Base-by-base conservation (phyloP, 768 basidiomycete genomes). In the Lentinus tigrinus region DNA sequence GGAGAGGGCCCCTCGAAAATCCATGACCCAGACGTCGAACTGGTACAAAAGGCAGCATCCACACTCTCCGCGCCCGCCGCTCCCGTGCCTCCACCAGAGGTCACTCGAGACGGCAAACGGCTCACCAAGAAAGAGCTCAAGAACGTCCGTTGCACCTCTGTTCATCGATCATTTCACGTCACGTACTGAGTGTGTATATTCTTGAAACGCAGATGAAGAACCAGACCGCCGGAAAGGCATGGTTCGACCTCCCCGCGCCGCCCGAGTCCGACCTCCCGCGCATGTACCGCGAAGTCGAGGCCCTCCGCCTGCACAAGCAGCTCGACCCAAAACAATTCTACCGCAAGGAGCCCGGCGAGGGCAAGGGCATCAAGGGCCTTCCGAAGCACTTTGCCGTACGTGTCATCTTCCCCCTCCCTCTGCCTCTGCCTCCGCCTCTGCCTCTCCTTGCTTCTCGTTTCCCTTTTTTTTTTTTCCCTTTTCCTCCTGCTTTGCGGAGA, bases 291-390 rank as follows among this genome's bases (percentile, higher is more conserved):
- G 93, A 97, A 75, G 88, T 93, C 11, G 91, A 95, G 69, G 89
- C 95, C 0, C 76, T 95, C 55, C 87, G 93, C 28, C 75, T 97
- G 47, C 84, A 88, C 49, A 93, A 93, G 68, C 88, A 93, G 56
- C 81, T 97, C 19, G 95, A 97, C 66, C 93, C 93, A 17, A 97
- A 96, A 70, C 82, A 91, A 21, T 95, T 95, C 74, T 92, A 95
- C 74, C 78, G 85, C 60, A 94, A 91, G 70, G 91, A 94, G 46
- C 87, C 89, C 57, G 89, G 90, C 4, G 91, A 95, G 72, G 85
- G 89, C 10, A 89, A 88, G 65, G 91, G 91, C 16, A 84, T 89
- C 70, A 91, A 91, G 70, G 88, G 88, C 24, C 73, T 94, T 6
- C 90, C 93, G 9, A 93, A 94, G 72, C 86, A 92, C 70, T 95